Evolutionary conservation across 2,329 filamentous ascomycete genomes (phyloP).

Genomic region (Didymella keratinophila): DNA sequence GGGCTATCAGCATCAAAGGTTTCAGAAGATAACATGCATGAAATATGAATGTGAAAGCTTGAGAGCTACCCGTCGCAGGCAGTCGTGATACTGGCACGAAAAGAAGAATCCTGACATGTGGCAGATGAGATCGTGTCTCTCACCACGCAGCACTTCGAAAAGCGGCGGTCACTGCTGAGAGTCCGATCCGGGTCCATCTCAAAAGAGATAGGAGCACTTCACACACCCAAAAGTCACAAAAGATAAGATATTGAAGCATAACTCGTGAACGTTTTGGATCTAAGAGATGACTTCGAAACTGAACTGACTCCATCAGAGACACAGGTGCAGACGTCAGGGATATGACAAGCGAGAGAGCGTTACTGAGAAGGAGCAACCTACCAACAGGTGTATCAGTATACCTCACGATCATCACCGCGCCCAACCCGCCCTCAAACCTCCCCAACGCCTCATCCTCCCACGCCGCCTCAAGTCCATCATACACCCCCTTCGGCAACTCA

Average conservation of each 20-base stretch:
- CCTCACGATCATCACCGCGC: conserved; percentile 39
- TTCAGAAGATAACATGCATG: not conserved
- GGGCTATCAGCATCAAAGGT: not conserved
- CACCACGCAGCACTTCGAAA: too few relatives aligned
- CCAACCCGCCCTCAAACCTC: conserved; percentile 38
- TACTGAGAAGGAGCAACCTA: conserved; percentile 25
- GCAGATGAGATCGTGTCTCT: too few relatives aligned
- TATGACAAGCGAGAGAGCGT: not conserved
- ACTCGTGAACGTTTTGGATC: not conserved
- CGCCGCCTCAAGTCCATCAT: conserved; percentile 36
- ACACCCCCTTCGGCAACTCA: conserved; percentile 35
- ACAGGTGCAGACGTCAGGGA: not conserved
- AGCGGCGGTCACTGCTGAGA: not conserved
- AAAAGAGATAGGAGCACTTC: not conserved
- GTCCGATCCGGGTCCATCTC: too few relatives aligned
- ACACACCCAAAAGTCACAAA: too few relatives aligned
- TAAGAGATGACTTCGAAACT: not conserved
- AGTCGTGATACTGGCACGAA: too few relatives aligned
- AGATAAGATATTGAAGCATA: too few relatives aligned
- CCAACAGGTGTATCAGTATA: conserved; percentile 45
- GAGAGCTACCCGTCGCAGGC: too few relatives aligned
- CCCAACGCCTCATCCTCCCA: conserved; percentile 29
- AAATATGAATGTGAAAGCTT: not conserved
- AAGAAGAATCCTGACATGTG: too few relatives aligned
- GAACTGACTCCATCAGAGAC: not conserved